Conservation (phyloP, 208 protist species). For the Wallacemonas sp. region DNA sequence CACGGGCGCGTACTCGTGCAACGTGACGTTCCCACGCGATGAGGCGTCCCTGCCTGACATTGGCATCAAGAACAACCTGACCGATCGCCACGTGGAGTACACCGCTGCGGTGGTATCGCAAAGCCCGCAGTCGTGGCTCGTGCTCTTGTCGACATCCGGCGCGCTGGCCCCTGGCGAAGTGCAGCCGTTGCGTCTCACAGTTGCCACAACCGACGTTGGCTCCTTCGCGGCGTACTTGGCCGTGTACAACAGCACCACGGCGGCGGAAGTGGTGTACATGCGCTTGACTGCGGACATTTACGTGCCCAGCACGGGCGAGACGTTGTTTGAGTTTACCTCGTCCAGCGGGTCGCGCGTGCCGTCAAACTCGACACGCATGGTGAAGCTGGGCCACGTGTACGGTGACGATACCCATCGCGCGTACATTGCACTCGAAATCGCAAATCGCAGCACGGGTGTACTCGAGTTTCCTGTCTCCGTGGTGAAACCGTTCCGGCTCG, state of each 20-base stretch:
- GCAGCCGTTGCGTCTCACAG: conserved; percentile 69
- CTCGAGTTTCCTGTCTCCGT: conserved; percentile 89
- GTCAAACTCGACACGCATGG: conserved; percentile 34
- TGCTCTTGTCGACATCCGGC: conserved; percentile 46
- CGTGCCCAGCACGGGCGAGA: conserved; percentile 59
- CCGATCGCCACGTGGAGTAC: conserved; percentile 61
- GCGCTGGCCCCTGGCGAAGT: conserved; percentile 60
- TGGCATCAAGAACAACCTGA: conserved; percentile 61
- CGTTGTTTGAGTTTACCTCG: conserved; percentile 76
- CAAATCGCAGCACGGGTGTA: conserved; percentile 65
- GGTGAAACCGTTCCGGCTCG: conserved; percentile 75
- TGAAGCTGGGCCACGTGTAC: conserved; percentile 75
- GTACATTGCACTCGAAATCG: conserved; percentile 75
- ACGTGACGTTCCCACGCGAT: conserved; percentile 66
- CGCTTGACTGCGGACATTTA: conserved; percentile 79
- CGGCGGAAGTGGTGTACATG: conserved; percentile 73
- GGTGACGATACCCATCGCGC: conserved; percentile 53
- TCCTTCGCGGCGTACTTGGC: conserved; percentile 79
- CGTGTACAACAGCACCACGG: conserved; percentile 61
- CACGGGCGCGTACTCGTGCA: conserved; percentile 53
- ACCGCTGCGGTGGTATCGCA: conserved; percentile 68
- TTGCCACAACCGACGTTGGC: conserved; percentile 74
- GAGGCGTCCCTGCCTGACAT: conserved; percentile 70
- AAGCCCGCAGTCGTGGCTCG: conserved; percentile 77
- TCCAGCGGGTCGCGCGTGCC: conserved; percentile 51